Percentiles rank a stretch among this genome's conserved stretches.
These are phyloP conservation scores for Phytophthora ramorum DNA, from an alignment of 352 stramenopile genomes.

Conservation along the genomic window DNA sequence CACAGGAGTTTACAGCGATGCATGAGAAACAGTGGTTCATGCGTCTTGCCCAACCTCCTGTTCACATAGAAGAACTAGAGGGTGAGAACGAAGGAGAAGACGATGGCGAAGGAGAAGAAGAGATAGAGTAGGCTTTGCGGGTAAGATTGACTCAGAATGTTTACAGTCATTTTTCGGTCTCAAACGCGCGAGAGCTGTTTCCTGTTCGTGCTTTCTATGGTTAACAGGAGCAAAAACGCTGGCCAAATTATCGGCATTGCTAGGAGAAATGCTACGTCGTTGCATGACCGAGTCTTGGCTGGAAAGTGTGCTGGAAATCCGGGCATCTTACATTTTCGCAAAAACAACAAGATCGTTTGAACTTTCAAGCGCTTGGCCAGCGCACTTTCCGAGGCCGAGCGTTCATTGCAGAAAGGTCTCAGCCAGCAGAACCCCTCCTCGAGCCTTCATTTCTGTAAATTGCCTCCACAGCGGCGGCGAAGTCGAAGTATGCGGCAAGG, in stretches of 20 bases:
- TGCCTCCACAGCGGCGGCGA: no score
- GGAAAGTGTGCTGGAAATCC: no score
- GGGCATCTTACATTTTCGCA: background rate
- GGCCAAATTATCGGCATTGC: no score
- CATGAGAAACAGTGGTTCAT: slow-evolving; percentile 64
- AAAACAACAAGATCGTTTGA: background rate
- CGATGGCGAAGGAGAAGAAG: background rate
- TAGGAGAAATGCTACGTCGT: no score
- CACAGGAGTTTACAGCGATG: slow-evolving; percentile 62
- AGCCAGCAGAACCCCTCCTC: background rate
- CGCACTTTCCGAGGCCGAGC: background rate
- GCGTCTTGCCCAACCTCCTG: slow-evolving; percentile 54
- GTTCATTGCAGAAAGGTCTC: slow-evolving; percentile 1
- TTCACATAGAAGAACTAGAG: slow-evolving; percentile 33
- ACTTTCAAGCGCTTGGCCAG: background rate
- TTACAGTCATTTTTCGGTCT: background rate
- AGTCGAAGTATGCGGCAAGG: no score
- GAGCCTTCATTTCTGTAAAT: background rate
- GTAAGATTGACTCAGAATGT: no score
- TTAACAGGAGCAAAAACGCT: no score
- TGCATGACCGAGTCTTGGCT: no score
- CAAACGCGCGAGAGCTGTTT: background rate
- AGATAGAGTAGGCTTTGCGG: background rate
- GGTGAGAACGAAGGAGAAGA: slow-evolving; percentile 13
- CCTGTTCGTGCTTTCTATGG: no score